Evolutionary conservation across 1,284 basidiomycete genomes (phyloP).

Genomic region (Wallemia ichthyophaga): DNA sequence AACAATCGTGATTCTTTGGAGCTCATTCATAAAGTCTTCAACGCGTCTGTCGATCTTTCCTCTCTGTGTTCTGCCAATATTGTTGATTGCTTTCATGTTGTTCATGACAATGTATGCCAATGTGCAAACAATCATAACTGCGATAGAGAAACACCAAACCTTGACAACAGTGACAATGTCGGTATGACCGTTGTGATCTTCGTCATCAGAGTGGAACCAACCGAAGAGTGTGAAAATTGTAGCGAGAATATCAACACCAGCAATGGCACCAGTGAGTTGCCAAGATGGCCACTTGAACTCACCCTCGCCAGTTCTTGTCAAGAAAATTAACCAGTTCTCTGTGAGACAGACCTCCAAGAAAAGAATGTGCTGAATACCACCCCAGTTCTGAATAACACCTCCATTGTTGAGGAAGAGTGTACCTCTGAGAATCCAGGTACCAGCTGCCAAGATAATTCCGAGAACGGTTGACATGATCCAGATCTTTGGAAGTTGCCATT

Average conservation of each 20-base stretch:
- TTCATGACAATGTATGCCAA: conserved; percentile 18
- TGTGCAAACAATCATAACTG: conserved; percentile 21
- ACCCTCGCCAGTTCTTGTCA: conserved; percentile 14
- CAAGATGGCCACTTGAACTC: conserved; percentile 19
- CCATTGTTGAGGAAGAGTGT: conserved; percentile 21
- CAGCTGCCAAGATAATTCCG: conserved; percentile 20
- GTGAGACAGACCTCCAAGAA: conserved; percentile 28
- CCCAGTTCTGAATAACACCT: conserved; percentile 25
- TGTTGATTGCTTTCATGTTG: conserved; percentile 20
- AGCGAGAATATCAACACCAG: conserved; percentile 23
- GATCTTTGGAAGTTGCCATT: conserved; percentile 28
- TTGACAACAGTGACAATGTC: conserved; percentile 25
- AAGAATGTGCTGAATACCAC: conserved; percentile 22
- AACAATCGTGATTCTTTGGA: conserved; percentile 22
- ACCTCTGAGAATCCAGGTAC: conserved; percentile 24
- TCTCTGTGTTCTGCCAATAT: conserved; percentile 19
- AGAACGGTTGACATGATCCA: conserved; percentile 24
- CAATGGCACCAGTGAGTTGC: conserved; percentile 22
- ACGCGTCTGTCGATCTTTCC: conserved; percentile 20
- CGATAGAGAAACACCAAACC: conserved; percentile 23
- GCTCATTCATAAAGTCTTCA: conserved; percentile 22
- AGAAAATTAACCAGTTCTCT: conserved; percentile 26
- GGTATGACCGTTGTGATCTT: conserved; percentile 19
- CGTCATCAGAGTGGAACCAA: conserved; percentile 22
- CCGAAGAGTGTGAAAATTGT: conserved; percentile 24